phyloP scores from a whole-genome alignment of 768 basidiomycete species.

The Mycena rebaudengoi region DNA sequence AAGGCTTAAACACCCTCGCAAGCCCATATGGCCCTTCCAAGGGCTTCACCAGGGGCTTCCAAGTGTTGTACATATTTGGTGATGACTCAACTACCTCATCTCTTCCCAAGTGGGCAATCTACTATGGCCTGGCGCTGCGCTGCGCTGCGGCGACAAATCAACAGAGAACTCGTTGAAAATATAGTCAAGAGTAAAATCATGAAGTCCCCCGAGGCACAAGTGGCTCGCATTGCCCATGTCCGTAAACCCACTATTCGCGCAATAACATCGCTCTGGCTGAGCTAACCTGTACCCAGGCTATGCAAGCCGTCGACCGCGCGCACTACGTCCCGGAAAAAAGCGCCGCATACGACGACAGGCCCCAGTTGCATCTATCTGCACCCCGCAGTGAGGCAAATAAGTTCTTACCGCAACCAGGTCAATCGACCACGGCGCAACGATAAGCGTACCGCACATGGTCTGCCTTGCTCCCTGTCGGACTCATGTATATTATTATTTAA shows the following conservation, averaged over 20 bases:
- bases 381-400: not conserved
- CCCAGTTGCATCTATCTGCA: constrained; percentile 59
- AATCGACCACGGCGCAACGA: constrained; percentile 89
- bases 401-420: constrained; percentile 49
- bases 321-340: constrained; percentile 63
- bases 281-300: constrained; percentile 55
- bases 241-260: constrained; percentile 33
- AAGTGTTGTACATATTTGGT: no score
- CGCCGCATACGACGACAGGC: constrained; percentile 81
- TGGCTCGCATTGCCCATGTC: constrained; percentile 68
- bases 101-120: no score
- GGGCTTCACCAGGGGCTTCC: no score
- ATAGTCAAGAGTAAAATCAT: constrained; percentile 44
- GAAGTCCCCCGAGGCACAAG: constrained; percentile 50
- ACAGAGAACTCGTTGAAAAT: constrained; percentile 78
- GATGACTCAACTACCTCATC: no score
- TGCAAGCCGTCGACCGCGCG: constrained; percentile 73
- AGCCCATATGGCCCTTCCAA: no score
- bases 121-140: constrained; percentile 86
- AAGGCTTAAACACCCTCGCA: no score
- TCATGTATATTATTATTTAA: not conserved
- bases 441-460: constrained; percentile 98
- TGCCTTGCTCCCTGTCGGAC: constrained; percentile 8
- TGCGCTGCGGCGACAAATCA: constrained; percentile 74
- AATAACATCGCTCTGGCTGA: not conserved